Evolutionary conservation across 2,329 filamentous ascomycete genomes (phyloP), one percentile per base, ranked within the genome.

Genomic region (Arthrobotrys conoides): DNA sequence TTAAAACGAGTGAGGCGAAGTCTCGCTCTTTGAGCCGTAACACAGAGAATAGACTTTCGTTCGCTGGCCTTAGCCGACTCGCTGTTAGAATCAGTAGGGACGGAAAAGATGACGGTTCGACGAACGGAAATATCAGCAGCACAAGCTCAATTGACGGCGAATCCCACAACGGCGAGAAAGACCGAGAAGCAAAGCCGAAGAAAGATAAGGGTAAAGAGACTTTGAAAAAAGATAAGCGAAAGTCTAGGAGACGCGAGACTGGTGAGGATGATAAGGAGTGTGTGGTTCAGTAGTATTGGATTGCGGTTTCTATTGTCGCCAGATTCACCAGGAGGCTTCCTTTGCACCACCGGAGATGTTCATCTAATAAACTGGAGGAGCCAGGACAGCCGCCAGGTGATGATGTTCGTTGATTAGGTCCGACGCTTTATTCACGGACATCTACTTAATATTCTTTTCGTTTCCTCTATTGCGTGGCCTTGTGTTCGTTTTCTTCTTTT

Each of bases 251-350:
- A 57, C 67, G 73, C n/a, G 73, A 77, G 30, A 5, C 59, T n/a
- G 49, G 61, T n/a, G 73, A 77, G 0, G 73, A 77, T 46, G 73
- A 77, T 41, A 77, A 77, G 27, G 73, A 77, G 48, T 77, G 73
- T 33, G 73, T 77, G 73, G 55, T 77, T 22, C 73, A 77, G 73
- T 77, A 77, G 73, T 77, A 77, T 44, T 77, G 73, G 73, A 30
- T 77, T 22, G 73, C 73, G 9, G 36, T 77, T 48, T 63, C 53
- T 24, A 53, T 71, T 64, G 67, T 77, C 66, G 51, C 53, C n/a
- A 67, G 63, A 49, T 64, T 77, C 22, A 27, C 51, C 3, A 41
- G 61, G 57, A 48, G 61, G 44, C 36, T 73, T 67, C 48, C 70
- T 41, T 5, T 49, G 18, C 16, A 64, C 51, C 20, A 36, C 30